These are phyloP conservation scores for Cryptosporidium tyzzeri DNA, from an alignment of 169 alveolate genomes.

Conservation along the genomic window DNA sequence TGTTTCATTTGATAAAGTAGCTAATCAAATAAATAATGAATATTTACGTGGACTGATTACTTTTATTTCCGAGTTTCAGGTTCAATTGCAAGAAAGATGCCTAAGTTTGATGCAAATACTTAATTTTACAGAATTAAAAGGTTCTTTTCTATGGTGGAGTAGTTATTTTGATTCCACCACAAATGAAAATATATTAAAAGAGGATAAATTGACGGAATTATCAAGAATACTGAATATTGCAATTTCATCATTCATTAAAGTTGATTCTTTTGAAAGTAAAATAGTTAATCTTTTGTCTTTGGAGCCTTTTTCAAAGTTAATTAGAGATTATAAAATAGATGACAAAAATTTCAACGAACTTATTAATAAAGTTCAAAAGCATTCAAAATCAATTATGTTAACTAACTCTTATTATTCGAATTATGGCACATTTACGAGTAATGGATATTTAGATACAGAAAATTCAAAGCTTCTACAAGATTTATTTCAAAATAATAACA, in stretches of 20 bases:
- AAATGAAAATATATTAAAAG: neutral
- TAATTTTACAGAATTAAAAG: neutral
- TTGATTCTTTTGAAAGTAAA: neutral
- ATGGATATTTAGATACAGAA: neutral
- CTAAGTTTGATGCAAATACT: neutral
- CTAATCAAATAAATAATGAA: neutral
- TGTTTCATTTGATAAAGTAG: neutral
- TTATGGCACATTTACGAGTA: neutral
- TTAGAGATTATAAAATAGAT: neutral
- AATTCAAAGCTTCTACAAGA: neutral
- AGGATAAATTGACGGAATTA: neutral
- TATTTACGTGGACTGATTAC: neutral
- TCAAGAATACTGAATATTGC: neutral
- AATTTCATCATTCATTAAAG: neutral
- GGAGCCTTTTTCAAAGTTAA: neutral
- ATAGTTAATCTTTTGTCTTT: conserved; percentile 3
- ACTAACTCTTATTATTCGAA: neutral
- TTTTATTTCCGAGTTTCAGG: neutral
- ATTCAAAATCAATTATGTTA: neutral
- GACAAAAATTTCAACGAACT: neutral
- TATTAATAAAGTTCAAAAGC: neutral
- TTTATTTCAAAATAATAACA: neutral
- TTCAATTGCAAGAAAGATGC: neutral
- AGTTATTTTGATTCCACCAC: neutral
- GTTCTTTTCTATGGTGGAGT: neutral